A percentile compares a stretch with the other conserved stretches of the same genome.
These are phyloP conservation scores for Fraxinus velutina DNA, from an alignment of 305 asterid genomes.

Conservation along the genomic window DNA sequence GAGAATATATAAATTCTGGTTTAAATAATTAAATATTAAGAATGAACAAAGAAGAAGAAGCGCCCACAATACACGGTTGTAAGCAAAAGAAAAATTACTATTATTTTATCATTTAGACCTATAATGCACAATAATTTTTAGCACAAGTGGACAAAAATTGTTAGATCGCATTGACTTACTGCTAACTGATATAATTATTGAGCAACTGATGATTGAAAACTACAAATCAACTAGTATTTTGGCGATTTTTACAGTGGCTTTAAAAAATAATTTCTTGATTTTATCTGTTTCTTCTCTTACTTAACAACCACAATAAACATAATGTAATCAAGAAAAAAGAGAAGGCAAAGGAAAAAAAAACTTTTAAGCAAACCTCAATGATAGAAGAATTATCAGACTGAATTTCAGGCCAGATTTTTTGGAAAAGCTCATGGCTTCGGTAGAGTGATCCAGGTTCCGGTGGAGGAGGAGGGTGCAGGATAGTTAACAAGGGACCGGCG, in stretches of 20 bases:
- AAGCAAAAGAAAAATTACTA: not conserved
- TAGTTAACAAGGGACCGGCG: slow-evolving; percentile 55
- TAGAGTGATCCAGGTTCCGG: slow-evolving; percentile 64
- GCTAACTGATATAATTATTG: not conserved
- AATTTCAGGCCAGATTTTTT: slow-evolving; percentile 61
- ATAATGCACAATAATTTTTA: not conserved
- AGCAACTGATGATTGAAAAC: not conserved
- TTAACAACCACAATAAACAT: not conserved
- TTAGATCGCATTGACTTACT: not conserved
- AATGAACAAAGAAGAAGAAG: not conserved
- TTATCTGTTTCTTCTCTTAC: not conserved
- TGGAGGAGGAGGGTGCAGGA: slow-evolving; percentile 57
- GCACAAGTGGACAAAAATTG: not conserved
- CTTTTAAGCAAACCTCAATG: slow-evolving; percentile 45
- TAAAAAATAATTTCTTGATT: not conserved
- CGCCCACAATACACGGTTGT: not conserved
- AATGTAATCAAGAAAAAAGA: not conserved
- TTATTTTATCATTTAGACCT: not conserved
- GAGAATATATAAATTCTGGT: not conserved
- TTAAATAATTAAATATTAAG: not conserved
- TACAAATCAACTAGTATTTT: not conserved
- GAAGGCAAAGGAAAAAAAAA: not conserved
- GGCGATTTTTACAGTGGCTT: not conserved
- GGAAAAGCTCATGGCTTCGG: slow-evolving; percentile 61
- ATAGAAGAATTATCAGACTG: slow-evolving; percentile 60